A percentile compares a stretch with the other conserved stretches of the same genome.
Evolutionary conservation across 257 asterid genomes (phyloP).

Genomic region (Coffea canephora): DNA sequence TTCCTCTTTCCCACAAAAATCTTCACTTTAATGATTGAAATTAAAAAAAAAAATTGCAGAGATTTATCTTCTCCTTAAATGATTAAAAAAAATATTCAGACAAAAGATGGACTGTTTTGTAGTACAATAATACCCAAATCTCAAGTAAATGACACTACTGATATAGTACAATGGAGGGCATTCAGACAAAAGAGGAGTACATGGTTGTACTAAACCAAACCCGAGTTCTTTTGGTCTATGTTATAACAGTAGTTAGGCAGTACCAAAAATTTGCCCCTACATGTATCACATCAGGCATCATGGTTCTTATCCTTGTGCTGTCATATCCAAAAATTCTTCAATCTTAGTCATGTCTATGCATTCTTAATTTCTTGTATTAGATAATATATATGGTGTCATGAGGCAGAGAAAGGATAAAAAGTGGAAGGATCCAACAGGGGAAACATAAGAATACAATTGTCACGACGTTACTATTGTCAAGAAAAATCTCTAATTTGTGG

Average conservation of each 20-base stretch:
- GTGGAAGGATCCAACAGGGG: conserved; percentile 14
- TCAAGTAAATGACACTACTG: not conserved
- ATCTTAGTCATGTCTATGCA: no score
- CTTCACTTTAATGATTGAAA: no score
- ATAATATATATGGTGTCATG: no score
- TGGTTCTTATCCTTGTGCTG: not conserved
- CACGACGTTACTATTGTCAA: not conserved
- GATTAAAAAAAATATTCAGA: no score
- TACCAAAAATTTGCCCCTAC: not conserved
- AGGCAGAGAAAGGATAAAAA: not conserved
- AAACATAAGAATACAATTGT: conserved; percentile 5
- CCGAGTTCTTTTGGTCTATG: not conserved
- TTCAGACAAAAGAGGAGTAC: not conserved
- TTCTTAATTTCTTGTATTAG: no score
- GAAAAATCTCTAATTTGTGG: not conserved
- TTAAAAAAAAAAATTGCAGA: no score
- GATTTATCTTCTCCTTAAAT: no score
- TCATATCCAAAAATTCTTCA: not conserved
- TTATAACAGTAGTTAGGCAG: not conserved
- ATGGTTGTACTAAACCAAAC: not conserved
- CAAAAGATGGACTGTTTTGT: not conserved
- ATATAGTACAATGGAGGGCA: not conserved
- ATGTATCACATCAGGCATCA: not conserved
- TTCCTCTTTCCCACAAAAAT: no score
- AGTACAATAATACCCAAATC: not conserved